These are phyloP conservation scores for Sphenostylis stenocarpa DNA, from an alignment of 306 rosid genomes.

Conservation along the genomic window DNA sequence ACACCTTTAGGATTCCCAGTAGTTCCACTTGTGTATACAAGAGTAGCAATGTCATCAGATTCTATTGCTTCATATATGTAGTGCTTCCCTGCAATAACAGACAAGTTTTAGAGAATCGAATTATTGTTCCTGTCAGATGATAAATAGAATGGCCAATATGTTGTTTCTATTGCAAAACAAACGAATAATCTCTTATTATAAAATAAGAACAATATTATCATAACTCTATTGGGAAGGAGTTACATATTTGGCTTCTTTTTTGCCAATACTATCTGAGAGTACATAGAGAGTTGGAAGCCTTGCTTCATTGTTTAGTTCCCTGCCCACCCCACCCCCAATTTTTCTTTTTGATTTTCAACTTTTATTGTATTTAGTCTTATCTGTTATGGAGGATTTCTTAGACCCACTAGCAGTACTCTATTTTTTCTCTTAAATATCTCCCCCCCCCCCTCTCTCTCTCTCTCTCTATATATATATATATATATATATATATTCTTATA, in stretches of 20 bases:
- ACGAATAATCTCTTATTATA: background rate
- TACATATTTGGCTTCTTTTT: background rate
- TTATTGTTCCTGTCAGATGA: background rate
- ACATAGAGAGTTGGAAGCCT: background rate
- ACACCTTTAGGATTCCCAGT: slow-evolving; percentile 96
- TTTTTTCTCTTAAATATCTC: background rate
- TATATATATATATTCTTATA: background rate
- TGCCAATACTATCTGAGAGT: background rate
- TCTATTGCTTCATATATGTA: slow-evolving; percentile 64
- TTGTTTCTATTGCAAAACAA: slow-evolving; percentile 3
- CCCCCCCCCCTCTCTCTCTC: too few species aligned
- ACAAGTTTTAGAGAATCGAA: slow-evolving; percentile 26
- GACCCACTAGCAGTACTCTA: background rate
- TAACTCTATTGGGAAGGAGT: background rate
- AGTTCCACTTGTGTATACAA: slow-evolving; percentile 93
- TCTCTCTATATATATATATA: too few species aligned
- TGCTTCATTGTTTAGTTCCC: background rate
- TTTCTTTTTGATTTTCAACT: background rate
- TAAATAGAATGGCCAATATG: slow-evolving; percentile 7
- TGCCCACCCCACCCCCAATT: background rate
- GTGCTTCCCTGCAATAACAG: slow-evolving; percentile 54
- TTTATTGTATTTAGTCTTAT: background rate
- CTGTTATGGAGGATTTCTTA: background rate
- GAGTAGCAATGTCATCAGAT: slow-evolving; percentile 81
- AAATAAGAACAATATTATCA: background rate